Evolutionary conservation across 2,329 filamentous ascomycete species (phyloP), one percentile per base, ranked within the genome.

Genomic region (Bisporella sp.): DNA sequence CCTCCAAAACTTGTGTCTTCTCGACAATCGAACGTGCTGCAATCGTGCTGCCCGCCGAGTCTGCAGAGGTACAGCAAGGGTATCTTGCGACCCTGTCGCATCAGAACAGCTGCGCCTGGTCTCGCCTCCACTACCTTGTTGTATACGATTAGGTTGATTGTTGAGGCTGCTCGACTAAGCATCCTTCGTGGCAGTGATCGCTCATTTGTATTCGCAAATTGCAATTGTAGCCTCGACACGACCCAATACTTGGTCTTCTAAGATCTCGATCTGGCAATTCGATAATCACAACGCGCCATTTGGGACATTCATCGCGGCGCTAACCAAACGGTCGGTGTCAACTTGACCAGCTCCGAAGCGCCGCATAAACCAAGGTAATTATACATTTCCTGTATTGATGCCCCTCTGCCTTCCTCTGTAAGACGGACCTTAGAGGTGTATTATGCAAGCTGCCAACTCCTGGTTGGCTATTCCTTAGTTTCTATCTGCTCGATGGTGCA

Each of bases 121-220:
- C 49, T 56, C 50, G 50, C 47, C 53, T 51, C 46, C 44, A 46
- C 47, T 45, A 33, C 35, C 46, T 44, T 47, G 47, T 47, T 35
- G 45, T 46, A 49, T 35, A 39, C 41, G 46, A 43, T 54, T 51
- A 54, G 49, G 39, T 43, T 49, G 48, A 32, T 48, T 50, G 41
- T 54, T 45, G 57, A 52, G 53, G 47, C 47, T 54, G 45, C 43
- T 48, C 32, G 37, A 41, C 45, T 42, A 45, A 53, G 50, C 53
- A 56, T 58, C 54, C 51, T 58, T 59, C 46, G 57, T 58, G 53
- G 55, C 57, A 46, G 56, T 56, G 52, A 53, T 52, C 21, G 21
- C 21, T 21, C 49, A 48, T 45, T 40, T 32, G 45, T 40, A 41
- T 40, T 35, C 41, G 46, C 47, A 29, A 31, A 43, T 46, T 46